phyloP scores from a whole-genome alignment of 768 basidiomycete genomes.

The Termitomyces sp. region DNA sequence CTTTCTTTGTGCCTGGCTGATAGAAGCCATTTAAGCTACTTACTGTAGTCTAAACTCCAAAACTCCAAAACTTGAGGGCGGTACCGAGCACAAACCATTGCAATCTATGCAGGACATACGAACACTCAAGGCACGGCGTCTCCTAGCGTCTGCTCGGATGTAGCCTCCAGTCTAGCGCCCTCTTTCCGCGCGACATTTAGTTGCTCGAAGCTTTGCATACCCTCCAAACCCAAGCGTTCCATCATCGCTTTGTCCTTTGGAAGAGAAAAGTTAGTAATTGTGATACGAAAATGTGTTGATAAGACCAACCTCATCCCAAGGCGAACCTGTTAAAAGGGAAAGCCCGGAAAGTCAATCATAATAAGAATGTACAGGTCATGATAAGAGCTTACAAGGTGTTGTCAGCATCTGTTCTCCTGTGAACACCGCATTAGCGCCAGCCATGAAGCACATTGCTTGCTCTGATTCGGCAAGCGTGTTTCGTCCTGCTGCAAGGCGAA shows the following conservation, averaged over 20 bases:
- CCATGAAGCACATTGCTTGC: slow-evolving; percentile 98
- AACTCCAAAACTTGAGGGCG: slow-evolving; percentile 3
- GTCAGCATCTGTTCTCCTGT: slow-evolving; percentile 99
- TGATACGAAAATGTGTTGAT: not conserved
- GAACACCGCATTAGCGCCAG: slow-evolving; percentile 96
- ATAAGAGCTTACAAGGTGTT: slow-evolving; percentile 74
- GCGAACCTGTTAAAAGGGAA: slow-evolving; percentile 54
- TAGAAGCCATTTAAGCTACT: not conserved
- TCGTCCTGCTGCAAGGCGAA: slow-evolving; percentile 91
- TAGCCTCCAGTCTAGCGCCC: slow-evolving; percentile 24
- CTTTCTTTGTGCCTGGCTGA: slow-evolving; percentile 4
- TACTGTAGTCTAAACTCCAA: not conserved
- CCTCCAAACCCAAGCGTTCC: slow-evolving; percentile 86
- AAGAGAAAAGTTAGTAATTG: slow-evolving; percentile 11
- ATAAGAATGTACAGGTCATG: slow-evolving; percentile 7
- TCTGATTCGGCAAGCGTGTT: slow-evolving; percentile 87
- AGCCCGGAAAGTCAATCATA: slow-evolving; percentile 11
- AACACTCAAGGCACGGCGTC: slow-evolving; percentile 3
- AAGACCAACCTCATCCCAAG: slow-evolving; percentile 82
- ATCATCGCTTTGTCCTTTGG: slow-evolving; percentile 90
- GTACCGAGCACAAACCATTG: slow-evolving; percentile 16
- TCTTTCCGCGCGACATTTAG: slow-evolving; percentile 55
- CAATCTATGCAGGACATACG: not conserved
- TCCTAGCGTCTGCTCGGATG: slow-evolving; percentile 3
- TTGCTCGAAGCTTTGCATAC: slow-evolving; percentile 90